These are phyloP conservation scores for Talaromyces sp. DNA, from an alignment of 2,329 filamentous ascomycete genomes.

Conservation along the genomic window DNA sequence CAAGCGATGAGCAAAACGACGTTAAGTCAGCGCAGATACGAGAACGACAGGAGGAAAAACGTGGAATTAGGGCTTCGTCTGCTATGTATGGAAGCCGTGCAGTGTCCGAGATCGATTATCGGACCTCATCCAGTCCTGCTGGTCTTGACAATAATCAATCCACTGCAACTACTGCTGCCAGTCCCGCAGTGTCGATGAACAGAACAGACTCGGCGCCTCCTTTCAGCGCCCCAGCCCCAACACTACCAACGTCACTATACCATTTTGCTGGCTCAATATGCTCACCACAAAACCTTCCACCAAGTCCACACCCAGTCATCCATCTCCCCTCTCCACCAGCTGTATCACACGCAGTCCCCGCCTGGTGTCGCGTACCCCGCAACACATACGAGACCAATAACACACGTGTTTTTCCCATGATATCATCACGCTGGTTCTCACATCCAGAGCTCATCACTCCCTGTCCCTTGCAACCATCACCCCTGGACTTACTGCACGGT, in stretches of 20 bases:
- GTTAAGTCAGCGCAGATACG: not conserved
- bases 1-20: not conserved
- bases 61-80: not conserved
- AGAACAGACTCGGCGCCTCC: not conserved
- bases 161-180: not conserved
- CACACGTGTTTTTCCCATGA: constrained; percentile 15
- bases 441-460: constrained; percentile 22
- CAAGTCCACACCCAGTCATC: not conserved
- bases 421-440: constrained; percentile 20
- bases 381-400: constrained; percentile 21
- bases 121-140: not conserved
- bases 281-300: not conserved
- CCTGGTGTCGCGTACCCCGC: constrained; percentile 8
- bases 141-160: not conserved
- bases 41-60: not conserved
- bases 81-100: not conserved
- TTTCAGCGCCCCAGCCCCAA: not conserved
- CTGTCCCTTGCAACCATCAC: constrained; percentile 24
- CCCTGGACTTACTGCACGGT: constrained; percentile 28
- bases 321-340: constrained; percentile 15
- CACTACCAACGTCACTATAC: not conserved
- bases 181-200: not conserved
- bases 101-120: not conserved
- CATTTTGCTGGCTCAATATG: not conserved
- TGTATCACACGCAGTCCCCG: constrained; percentile 17